A percentile compares a stretch with the other conserved stretches of the same genome.
Evolutionary conservation across 306 rosid species (phyloP).

Genomic region (Prunus campanulata): DNA sequence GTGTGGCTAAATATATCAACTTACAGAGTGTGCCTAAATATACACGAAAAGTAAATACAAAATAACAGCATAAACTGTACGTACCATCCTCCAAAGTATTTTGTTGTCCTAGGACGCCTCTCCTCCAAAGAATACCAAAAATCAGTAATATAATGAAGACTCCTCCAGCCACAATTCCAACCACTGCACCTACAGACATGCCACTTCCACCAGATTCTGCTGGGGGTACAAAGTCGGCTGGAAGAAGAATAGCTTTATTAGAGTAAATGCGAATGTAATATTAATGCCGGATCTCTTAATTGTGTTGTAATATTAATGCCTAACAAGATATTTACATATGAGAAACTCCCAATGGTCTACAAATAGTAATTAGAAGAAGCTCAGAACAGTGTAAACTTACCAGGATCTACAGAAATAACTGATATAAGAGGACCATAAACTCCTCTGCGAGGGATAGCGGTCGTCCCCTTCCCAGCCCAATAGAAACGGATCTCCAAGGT

Average conservation of each 20-base stretch:
- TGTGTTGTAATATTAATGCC: too few relatives aligned
- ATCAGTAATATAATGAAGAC: constrained; percentile 19
- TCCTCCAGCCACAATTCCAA: constrained; percentile 34
- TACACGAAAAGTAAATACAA: too few relatives aligned
- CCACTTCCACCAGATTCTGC: constrained; percentile 16
- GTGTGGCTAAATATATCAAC: too few relatives aligned
- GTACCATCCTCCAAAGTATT: constrained; percentile 35
- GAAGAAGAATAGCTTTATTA: not conserved
- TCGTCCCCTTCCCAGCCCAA: constrained; percentile 54
- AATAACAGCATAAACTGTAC: too few relatives aligned
- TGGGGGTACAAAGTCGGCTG: constrained; percentile 14
- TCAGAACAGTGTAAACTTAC: constrained; percentile 13
- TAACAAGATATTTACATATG: not conserved
- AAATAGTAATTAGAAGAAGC: not conserved
- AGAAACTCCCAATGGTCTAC: not conserved
- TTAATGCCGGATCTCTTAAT: not conserved
- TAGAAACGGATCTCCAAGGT: constrained; percentile 39
- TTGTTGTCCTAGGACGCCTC: constrained; percentile 7
- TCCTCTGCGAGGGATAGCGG: constrained; percentile 27
- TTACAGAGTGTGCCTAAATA: too few relatives aligned
- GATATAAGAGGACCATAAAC: constrained; percentile 49
- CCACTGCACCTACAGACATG: constrained; percentile 20
- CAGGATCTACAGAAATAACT: constrained; percentile 29
- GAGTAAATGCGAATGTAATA: not conserved
- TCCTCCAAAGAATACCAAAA: constrained; percentile 35